Evolutionary conservation across 1,284 basidiomycete genomes (phyloP), one percentile per base, ranked within the genome.

Genomic region (Moniliella sp.): DNA sequence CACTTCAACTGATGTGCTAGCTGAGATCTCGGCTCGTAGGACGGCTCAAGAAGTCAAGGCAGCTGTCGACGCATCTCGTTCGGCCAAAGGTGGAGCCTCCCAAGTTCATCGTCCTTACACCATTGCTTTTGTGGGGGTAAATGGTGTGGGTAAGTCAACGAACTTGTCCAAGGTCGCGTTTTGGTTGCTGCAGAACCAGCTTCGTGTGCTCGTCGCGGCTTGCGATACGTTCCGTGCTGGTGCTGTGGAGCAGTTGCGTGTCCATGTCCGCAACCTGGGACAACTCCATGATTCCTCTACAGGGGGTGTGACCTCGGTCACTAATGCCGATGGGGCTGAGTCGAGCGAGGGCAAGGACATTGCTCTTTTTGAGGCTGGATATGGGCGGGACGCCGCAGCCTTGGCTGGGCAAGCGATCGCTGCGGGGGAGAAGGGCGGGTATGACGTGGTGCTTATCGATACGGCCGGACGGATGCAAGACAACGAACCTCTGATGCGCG

Each of bases 191-290:
- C 88, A 97, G 64, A 97, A 99, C 55, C 76, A 77, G 5, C 63
- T 88, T 26, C 70, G 78, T 17, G 88, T 99, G 13, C 68, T 97
- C 43, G 94, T 99, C 48, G 91, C 91, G 15, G 91, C 91, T 8
- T 97, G 91, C 56, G 91, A 99, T 61, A 97, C 91, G 3, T 99
- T 99, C 68, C 69, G 86, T 69, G 82, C 79, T 52, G 91, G 91
- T 18, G 91, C 91, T 0, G 88, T 99, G 23, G 91, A 99, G 62
- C 91, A 99, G 62, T 69, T 99, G 17, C 73, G 86, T 5, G 84
- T 93, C 5, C 91, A 97, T 61, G 88, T 94, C 13, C 71, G 82
- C 34, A 99, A 99, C 62, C 64, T 99, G 40, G 74, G 82, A 30
- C 78, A 80, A 71, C 67, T 97, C 18, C 40, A 47, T n/a, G 45